Percentiles rank a stretch among this genome's conserved stretches.
These are phyloP conservation scores for Solanum dulcamara DNA, from an alignment of 257 asterid species.

Conservation along the genomic window DNA sequence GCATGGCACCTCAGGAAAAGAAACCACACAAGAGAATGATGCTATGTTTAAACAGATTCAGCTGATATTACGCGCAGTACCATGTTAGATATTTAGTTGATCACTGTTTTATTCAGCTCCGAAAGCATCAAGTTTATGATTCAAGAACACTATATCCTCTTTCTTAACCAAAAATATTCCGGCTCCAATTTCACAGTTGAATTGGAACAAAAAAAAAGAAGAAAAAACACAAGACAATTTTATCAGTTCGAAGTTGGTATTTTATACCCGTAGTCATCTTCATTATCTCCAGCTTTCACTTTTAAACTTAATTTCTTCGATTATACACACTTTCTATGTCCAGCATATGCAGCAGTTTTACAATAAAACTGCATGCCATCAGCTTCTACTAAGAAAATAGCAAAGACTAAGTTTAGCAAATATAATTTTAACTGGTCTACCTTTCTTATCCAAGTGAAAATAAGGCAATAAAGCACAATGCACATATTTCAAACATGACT, in stretches of 20 bases:
- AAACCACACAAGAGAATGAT: background rate
- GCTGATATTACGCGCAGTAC: background rate
- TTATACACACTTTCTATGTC: no score
- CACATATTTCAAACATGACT: background rate
- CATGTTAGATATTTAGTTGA: background rate
- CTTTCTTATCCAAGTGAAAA: background rate
- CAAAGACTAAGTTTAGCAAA: background rate
- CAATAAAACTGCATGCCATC: no score
- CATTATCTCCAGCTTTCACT: no score
- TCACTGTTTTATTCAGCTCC: background rate
- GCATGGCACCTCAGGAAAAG: background rate
- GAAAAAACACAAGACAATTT: background rate
- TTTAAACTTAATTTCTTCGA: no score
- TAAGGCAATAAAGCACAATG: background rate
- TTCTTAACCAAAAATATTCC: background rate
- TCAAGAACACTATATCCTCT: background rate
- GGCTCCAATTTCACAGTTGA: no score
- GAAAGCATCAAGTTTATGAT: background rate
- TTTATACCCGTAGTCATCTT: no score
- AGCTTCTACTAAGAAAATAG: background rate
- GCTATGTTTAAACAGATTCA: background rate
- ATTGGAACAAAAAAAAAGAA: no score
- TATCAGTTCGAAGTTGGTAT: background rate
- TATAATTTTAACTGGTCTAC: background rate
- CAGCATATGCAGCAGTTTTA: no score